Base-by-base conservation (phyloP, 768 basidiomycete genomes). In the Trametes meyenii region DNA sequence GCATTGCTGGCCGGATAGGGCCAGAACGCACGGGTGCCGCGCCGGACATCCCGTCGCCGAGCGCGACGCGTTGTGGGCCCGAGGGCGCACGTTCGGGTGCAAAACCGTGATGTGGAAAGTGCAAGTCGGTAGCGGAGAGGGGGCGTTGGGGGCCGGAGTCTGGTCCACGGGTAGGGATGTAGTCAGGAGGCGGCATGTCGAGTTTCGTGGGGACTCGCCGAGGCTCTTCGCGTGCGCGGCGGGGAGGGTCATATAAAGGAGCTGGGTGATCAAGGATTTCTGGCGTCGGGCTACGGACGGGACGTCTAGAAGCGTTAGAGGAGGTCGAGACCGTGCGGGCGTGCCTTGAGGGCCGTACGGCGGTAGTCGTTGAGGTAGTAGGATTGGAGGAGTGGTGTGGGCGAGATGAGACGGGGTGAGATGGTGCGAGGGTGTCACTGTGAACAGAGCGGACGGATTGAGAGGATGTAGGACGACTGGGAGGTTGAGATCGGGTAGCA, bases 401-500 rank as follows among this genome's bases (percentile, higher is more conserved):
- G 42, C 24, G 45, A 23, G 46, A 19, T 14, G 66, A 55, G 10
- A 55, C 50, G 17, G 60, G 38, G 57, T 35, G 66, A 36, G 46
- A 59, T 8, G 52, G 8, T 19, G 55, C 10, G 5, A 39, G 50
- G 42, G 29, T 48, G 6, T 59, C 63, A 44, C 62, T 56, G 1
- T 62, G 45, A 2, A 23, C 38, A 0, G 68, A 70, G 13, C 53
- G 67, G 13, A 54, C 53, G 4, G 71, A 72, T 46, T 66, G 68
- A 1, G 71, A 67, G 11, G 71, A 70, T 3, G 64, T 50, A 44
- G 70, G 70, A 3, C 72, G 70, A 1, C 71, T 65, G 11, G 64
- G 55, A 42, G 71, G 73, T 51, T 72, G 62, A 21, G 69, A 67
- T 1, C 67, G 70, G 12, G 60, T 24, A 42, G 68, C 51, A 8